Conservation (phyloP, 106 monocot species). For the Apostasia ramifera region DNA sequence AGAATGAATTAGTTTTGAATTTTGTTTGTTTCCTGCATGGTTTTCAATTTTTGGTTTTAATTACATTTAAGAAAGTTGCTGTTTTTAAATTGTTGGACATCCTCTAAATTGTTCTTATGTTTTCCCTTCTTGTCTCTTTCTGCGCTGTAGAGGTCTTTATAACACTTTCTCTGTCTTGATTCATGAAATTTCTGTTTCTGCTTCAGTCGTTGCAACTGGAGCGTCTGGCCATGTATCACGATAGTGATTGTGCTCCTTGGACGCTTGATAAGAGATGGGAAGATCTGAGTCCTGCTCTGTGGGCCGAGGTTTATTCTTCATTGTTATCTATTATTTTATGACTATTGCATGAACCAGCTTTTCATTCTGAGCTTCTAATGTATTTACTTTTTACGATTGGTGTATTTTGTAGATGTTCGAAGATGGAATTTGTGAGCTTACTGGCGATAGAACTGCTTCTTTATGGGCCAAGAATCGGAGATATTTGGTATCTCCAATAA, state of each 20-base stretch:
- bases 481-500: constrained; percentile 91
- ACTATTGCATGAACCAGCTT: no score
- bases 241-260: constrained; percentile 79
- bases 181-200: constrained; percentile 6
- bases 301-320: constrained; percentile 72
- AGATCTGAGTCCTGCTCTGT: constrained; percentile 67
- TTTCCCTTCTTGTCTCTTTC: no score
- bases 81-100: no score
- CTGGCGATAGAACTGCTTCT: constrained; percentile 18
- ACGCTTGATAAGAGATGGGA: constrained; percentile 72
- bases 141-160: no score
- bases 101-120: no score
- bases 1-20: no score
- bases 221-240: constrained; percentile 85
- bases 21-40: no score
- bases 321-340: neutral
- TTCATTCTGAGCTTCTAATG: no score
- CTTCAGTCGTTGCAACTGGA: constrained; percentile 80
- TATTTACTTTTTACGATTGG: neutral
- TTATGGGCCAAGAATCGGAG: constrained; percentile 44
- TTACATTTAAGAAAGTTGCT: no score
- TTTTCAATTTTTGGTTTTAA: no score
- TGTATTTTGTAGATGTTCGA: constrained; percentile 63
- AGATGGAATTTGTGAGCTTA: constrained; percentile 67
- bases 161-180: neutral